phyloP scores from a whole-genome alignment of 225 moss, liverwort and hornwort species.

The Polytrichum formosum region DNA sequence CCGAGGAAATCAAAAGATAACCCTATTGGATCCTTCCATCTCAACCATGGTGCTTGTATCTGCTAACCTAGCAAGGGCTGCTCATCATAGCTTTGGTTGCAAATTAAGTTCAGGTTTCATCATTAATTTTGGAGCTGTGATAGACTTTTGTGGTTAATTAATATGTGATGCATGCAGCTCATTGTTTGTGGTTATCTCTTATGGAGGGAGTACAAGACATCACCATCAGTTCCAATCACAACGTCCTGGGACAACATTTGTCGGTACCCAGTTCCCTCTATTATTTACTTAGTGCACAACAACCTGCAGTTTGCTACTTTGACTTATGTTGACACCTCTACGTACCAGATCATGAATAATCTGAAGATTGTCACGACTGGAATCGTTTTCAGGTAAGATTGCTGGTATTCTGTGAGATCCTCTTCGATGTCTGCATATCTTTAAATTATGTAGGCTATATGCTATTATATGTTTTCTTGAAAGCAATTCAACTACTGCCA shows the following conservation, averaged over 20 bases:
- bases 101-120: no score
- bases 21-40: no score
- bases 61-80: no score
- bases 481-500: no score
- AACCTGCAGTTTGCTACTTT: conserved; percentile 88
- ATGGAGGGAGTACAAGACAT: conserved; percentile 63
- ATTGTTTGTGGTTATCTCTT: conserved; percentile 63
- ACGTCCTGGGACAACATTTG: conserved; percentile 64
- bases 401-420: not conserved
- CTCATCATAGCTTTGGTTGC: no score
- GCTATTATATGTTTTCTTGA: no score
- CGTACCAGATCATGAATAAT: conserved; percentile 92
- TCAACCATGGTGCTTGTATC: no score
- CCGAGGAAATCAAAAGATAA: no score
- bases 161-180: conserved; percentile 36
- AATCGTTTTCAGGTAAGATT: conserved; percentile 65
- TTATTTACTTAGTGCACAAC: conserved; percentile 85
- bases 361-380: conserved; percentile 92
- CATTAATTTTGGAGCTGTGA: no score
- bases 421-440: no score
- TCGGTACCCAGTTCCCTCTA: conserved; percentile 73
- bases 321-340: conserved; percentile 85
- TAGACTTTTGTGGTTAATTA: no score
- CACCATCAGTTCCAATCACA: conserved; percentile 32
- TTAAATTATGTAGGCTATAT: no score